Percentiles rank a stretch among this genome's conserved stretches.
Conservation (phyloP, 768 basidiomycete genomes). For the Boletus rubescentipes region DNA sequence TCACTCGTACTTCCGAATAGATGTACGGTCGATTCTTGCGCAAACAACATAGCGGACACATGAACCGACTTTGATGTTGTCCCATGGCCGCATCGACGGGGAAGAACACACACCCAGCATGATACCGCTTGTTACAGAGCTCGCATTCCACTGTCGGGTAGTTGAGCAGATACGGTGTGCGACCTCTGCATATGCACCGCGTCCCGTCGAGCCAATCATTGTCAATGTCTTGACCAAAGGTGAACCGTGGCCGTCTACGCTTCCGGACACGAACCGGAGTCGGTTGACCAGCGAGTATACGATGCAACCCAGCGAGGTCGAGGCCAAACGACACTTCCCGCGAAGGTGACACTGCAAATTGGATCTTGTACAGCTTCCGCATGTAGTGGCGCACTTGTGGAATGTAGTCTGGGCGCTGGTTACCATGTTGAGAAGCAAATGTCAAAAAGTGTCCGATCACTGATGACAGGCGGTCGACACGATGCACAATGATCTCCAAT, state of each 20-base stretch:
- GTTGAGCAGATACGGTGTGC: constrained; percentile 55
- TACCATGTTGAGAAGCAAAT: constrained; percentile 63
- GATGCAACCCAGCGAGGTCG: constrained; percentile 79
- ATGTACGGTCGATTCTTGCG: constrained; percentile 70
- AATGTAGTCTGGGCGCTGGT: constrained; percentile 75
- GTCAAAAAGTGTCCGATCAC: constrained; percentile 80
- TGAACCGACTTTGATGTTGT: constrained; percentile 44
- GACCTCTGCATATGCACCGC: constrained; percentile 78
- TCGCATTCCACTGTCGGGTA: constrained; percentile 70
- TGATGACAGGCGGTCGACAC: constrained; percentile 70
- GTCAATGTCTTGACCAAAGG: constrained; percentile 76
- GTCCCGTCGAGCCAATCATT: constrained; percentile 72
- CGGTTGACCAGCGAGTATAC: constrained; percentile 72
- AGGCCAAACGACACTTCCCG: constrained; percentile 81
- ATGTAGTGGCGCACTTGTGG: constrained; percentile 86
- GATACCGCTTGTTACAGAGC: constrained; percentile 63
- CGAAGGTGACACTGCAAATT: constrained; percentile 83
- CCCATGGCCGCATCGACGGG: constrained; percentile 43
- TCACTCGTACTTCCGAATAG: constrained; percentile 75
- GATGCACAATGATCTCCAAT: constrained; percentile 75
- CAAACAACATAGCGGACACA: constrained; percentile 76
- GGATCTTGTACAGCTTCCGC: constrained; percentile 87
- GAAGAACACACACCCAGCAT: constrained; percentile 75
- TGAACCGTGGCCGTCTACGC: constrained; percentile 61
- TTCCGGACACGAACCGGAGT: constrained; percentile 48